Conservation (phyloP, 139 green algal species). For the Chlorella sp. region DNA sequence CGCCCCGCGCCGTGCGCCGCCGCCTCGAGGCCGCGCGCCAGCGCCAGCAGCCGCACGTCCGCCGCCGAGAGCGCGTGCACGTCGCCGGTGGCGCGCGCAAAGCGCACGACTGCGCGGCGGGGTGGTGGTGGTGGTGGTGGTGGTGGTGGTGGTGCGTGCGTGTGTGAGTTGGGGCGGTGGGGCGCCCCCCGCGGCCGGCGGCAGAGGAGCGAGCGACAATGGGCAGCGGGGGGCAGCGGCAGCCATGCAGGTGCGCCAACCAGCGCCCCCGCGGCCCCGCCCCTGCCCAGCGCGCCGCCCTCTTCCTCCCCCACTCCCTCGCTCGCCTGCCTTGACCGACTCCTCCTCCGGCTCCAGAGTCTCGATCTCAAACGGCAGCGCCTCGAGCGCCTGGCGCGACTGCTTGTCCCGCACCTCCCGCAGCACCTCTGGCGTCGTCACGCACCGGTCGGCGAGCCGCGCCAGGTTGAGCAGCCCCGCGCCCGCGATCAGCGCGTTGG, state of each 20-base stretch:
- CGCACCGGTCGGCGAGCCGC: constrained; percentile 52
- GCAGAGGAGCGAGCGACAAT: too few relatives aligned
- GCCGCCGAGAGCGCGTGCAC: constrained; percentile 77
- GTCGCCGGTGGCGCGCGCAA: constrained; percentile 88
- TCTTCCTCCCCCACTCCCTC: too few relatives aligned
- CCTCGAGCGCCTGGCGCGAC: constrained; percentile 59
- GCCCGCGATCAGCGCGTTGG: constrained; percentile 88
- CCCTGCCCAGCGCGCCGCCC: too few relatives aligned
- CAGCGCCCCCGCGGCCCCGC: too few relatives aligned
- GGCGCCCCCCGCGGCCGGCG: too few relatives aligned
- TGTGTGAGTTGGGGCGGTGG: too few relatives aligned
- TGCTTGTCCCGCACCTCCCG: constrained; percentile 80
- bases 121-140: too few relatives aligned
- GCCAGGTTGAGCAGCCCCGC: constrained; percentile 47
- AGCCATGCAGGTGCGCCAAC: too few relatives aligned
- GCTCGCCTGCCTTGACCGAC: constrained; percentile 70
- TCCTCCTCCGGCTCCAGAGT: constrained; percentile 71
- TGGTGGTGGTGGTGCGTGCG: too few relatives aligned
- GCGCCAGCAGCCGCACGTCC: constrained; percentile 85
- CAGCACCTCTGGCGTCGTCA: constrained; percentile 83
- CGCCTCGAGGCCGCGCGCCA: constrained; percentile 80
- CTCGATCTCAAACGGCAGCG: constrained; percentile 64
- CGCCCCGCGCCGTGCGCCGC: constrained; percentile 59
- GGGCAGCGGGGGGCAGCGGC: too few relatives aligned
- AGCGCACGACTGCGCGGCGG: constrained; percentile 71